A percentile compares a stretch with the other conserved stretches of the same genome.
phyloP scores from a whole-genome alignment of 495 filamentous ascomycete species.

The Sporormia fimetaria region DNA sequence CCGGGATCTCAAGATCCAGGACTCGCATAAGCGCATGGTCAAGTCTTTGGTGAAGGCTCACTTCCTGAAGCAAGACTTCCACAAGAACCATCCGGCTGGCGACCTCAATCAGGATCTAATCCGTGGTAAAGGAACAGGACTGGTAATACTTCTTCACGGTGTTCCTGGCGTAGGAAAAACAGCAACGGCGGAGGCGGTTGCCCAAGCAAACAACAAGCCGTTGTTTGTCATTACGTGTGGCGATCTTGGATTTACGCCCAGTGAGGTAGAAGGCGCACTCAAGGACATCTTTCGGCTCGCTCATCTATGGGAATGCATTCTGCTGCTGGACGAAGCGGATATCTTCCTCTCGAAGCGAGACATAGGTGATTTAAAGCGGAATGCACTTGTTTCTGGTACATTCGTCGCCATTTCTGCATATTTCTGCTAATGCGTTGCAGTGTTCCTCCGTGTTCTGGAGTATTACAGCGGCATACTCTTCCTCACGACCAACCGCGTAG shows the following conservation, averaged over 20 bases:
- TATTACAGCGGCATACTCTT: conserved; percentile 46
- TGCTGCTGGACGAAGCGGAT: conserved; percentile 11
- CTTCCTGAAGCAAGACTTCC: neutral
- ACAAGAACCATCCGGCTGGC: neutral
- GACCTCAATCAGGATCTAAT: neutral
- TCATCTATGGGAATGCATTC: conserved; percentile 3
- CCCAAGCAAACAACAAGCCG: neutral
- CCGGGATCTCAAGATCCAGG: neutral
- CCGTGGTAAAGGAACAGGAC: neutral
- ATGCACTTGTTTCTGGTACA: conserved; percentile 8
- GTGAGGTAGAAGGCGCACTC: neutral
- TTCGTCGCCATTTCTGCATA: too few relatives aligned
- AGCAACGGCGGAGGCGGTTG: neutral
- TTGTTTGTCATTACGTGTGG: conserved; percentile 2
- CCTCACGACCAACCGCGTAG: conserved; percentile 30
- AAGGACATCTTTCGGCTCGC: neutral
- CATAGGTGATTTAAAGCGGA: conserved; percentile 1
- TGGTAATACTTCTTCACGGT: neutral
- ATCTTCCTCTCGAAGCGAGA: conserved; percentile 1
- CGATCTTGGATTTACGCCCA: neutral
- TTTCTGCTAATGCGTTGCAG: conserved; percentile 10
- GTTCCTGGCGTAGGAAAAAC: neutral
- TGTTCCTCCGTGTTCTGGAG: conserved; percentile 42
- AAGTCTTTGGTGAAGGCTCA: neutral
- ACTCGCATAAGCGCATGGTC: neutral